Evolutionary conservation across 441 rosid species (phyloP).

Genomic region (Euphorbia schlechtendalii): DNA sequence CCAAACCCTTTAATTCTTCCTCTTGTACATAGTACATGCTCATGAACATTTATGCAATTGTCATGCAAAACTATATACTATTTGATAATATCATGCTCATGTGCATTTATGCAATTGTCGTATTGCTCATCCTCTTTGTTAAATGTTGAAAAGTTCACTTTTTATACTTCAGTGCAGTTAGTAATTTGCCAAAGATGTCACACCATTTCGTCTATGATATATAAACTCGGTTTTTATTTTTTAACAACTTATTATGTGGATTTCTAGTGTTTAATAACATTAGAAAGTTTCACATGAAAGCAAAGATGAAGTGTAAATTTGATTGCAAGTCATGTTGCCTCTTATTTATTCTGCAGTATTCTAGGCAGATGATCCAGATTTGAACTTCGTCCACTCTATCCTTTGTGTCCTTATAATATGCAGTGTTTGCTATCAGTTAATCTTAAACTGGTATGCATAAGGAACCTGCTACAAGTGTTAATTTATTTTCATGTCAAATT

Average conservation of each 20-base stretch:
- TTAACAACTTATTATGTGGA: neutral
- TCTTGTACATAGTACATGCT: neutral
- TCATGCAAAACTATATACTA: neutral
- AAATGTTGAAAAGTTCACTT: neutral
- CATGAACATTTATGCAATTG: neutral
- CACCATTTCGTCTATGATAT: too few species aligned
- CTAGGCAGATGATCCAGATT: neutral
- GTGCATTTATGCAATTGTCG: neutral
- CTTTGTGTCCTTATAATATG: neutral
- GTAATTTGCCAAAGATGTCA: neutral
- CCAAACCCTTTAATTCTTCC: neutral
- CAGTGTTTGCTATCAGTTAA: neutral
- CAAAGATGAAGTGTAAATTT: neutral
- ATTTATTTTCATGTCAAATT: neutral
- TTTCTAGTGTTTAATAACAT: neutral
- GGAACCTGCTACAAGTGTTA: neutral
- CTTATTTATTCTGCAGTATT: neutral
- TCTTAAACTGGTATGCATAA: neutral
- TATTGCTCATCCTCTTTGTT: neutral
- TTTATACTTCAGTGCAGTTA: neutral
- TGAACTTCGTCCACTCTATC: neutral
- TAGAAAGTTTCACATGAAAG: neutral
- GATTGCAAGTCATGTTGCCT: neutral
- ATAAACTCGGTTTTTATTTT: neutral
- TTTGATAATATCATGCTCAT: neutral